Evolutionary conservation across 257 asterid species (phyloP).

Genomic region (Primulina eburnea): DNA sequence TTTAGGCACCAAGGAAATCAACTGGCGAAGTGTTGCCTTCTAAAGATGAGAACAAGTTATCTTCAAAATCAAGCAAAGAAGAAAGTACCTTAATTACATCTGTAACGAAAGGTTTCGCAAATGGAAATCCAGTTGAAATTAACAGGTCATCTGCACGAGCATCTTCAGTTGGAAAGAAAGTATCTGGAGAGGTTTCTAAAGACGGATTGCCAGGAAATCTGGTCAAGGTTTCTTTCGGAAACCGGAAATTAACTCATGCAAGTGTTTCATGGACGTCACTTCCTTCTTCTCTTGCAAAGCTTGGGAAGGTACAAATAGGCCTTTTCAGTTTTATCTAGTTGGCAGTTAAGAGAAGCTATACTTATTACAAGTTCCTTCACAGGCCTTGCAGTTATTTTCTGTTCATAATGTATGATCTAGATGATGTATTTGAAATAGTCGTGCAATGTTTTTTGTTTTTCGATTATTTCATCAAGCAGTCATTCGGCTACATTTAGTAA

Average conservation of each 20-base stretch:
- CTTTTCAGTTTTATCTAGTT: constrained; percentile 15
- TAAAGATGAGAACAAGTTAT: constrained; percentile 56
- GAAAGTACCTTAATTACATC: constrained; percentile 49
- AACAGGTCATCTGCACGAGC: constrained; percentile 48
- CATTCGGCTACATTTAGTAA: neutral
- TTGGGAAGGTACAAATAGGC: constrained; percentile 67
- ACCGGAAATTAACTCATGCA: constrained; percentile 62
- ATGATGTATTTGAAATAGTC: constrained; percentile 9
- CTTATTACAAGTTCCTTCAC: neutral
- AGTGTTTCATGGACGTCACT: constrained; percentile 75
- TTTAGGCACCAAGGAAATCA: constrained; percentile 76
- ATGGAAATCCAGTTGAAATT: constrained; percentile 47
- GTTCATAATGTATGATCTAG: neutral
- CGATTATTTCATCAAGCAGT: neutral
- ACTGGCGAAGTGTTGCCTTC: constrained; percentile 58
- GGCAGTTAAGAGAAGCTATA: constrained; percentile 5
- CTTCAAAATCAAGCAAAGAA: constrained; percentile 52
- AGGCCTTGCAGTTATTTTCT: constrained; percentile 3
- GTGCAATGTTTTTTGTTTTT: neutral
- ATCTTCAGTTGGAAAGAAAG: constrained; percentile 49
- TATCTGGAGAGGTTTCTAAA: constrained; percentile 50
- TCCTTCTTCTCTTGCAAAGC: constrained; percentile 80
- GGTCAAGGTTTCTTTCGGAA: constrained; percentile 68
- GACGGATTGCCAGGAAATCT: constrained; percentile 65
- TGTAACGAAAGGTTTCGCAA: constrained; percentile 40